Evolutionary conservation across 108 stramenopile species (phyloP), one percentile per base, ranked within the genome.

Genomic region (Nitzschia sp.): DNA sequence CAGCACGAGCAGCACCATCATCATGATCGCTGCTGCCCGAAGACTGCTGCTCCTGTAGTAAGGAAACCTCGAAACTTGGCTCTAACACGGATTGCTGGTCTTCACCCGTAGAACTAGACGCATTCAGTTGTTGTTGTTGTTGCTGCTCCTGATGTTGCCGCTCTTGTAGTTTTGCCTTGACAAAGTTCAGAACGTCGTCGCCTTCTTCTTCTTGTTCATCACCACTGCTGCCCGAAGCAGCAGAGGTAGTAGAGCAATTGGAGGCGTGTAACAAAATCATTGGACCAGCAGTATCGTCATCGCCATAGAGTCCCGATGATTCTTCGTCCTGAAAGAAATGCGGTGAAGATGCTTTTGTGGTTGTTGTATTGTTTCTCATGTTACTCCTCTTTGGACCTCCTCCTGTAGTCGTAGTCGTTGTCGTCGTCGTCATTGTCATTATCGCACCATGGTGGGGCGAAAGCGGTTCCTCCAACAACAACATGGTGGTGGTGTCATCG

Each of bases 21-120:
- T 41, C 38, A 41, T 41, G 38, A 41, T 41, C 11, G 38, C 38
- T 6, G 38, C 38, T 13, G 38, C 11, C 38, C 38, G 13, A 41
- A 6, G 38, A 41, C 38, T 11, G 38, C 6, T 41, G 38, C 13
- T 41, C 13, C 11, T 11, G 38, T 41, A 13, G 38, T 41, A 13
- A 41, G 13, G 38, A 13, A 41, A 61, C 25, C 32, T 61, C 60
- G 33, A 61, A 61, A 31, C 60, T 61, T 31, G 60, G 60, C 41
- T 58, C 57, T 27, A 33, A 30, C 6, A 58, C 31, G n/a, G n/a
- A n/a, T n/a, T n/a, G n/a, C n/a, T n/a, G n/a, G n/a, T n/a, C n/a
- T n/a, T n/a, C n/a, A n/a, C n/a, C n/a, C n/a, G n/a, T n/a, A n/a
- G n/a, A n/a, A n/a, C n/a, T n/a, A n/a, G n/a, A n/a, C n/a, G n/a